Base-by-base conservation (phyloP, 495 filamentous ascomycete genomes). In the Penicillium soppii region DNA sequence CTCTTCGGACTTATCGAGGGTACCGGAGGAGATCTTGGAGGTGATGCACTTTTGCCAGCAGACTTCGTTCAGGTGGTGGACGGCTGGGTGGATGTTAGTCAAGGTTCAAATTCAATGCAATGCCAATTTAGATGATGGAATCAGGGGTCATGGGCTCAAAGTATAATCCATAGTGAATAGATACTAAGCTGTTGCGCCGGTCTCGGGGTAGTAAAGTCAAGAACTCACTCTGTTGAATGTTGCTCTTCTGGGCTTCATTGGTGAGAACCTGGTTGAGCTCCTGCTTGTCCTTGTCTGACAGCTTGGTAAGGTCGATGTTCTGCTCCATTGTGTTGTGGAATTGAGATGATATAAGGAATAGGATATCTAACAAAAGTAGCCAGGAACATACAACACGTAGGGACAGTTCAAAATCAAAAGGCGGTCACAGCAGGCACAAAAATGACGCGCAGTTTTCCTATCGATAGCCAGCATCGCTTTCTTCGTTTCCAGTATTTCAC, bases 21-120 rank as follows among this genome's bases (percentile, higher is more conserved):
- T 75, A 22, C 80, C 80, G 36, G 72, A 77, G 37, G 82, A 78
- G 60, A 92, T 84, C 40, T 78, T 78, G 43, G 81, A 71, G 22
- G 85, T 83, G 49, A 88, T 76, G 78, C 94, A 98, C 78, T 96
- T 96, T 61, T 82, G 89, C 83, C 87, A 98, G 82, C 94, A 98
- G 45, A 87, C 78, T 59, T 92, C 87, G 29, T 94, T 92, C 29
- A 98, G 75, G 57, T 70, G 73, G 73, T 98, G 94, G 26, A 92
- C 83, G 47, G 83, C 90, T 90, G 43, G 23, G 52, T 7, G 23
- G 43, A 26, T 17, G 51, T 58, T 46, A 60, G 52, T 48, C 32
- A 37, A 47, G 21, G 6, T 52, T 23, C 4, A 21, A 29, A 15
- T 39, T 12, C 41, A 36, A 15, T 5, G 8, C 12, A 1, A 21